Evolutionary conservation across 1,284 basidiomycete genomes (phyloP).

Genomic region (Leccinum pallidistipes): DNA sequence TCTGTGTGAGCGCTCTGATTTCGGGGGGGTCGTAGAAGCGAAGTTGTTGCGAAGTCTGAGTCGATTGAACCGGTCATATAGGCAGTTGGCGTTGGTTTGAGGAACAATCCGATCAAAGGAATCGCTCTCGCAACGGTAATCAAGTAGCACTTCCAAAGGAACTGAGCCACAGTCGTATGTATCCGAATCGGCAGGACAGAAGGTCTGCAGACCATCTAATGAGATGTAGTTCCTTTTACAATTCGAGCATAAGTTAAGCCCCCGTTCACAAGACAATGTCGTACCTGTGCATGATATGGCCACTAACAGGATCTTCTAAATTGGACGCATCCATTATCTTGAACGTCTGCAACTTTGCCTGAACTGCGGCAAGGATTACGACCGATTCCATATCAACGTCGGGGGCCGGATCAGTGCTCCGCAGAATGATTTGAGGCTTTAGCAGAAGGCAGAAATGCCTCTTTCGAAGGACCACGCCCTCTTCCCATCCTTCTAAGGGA

Average conservation of each 20-base stretch:
- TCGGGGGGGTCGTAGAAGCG: slow-evolving; percentile 46
- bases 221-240: slow-evolving; percentile 66
- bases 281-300: slow-evolving; percentile 84
- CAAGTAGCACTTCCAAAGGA: slow-evolving; percentile 88
- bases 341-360: slow-evolving; percentile 82
- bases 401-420: slow-evolving; percentile 41
- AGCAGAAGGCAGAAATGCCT: slow-evolving; percentile 83
- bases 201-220: slow-evolving; percentile 83
- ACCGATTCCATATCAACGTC: slow-evolving; percentile 62
- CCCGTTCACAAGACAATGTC: slow-evolving; percentile 10
- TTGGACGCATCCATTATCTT: slow-evolving; percentile 81
- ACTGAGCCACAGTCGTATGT: slow-evolving; percentile 53
- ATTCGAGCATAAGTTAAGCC: slow-evolving; percentile 6
- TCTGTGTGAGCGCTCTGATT: slow-evolving; percentile 35
- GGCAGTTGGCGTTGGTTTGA: slow-evolving; percentile 83
- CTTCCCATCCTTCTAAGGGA: slow-evolving; percentile 71
- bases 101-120: slow-evolving; percentile 90
- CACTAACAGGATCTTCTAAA: slow-evolving; percentile 82
- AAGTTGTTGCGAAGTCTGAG: slow-evolving; percentile 79
- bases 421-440: slow-evolving; percentile 89
- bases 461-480: slow-evolving; percentile 64
- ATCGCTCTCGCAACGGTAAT: slow-evolving; percentile 77
- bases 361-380: slow-evolving; percentile 80
- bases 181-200: slow-evolving; percentile 64
- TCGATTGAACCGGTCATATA: slow-evolving; percentile 95